Evolutionary conservation across 352 stramenopile genomes (phyloP), one percentile per base, ranked within the genome.

Genomic region (Pythium vanterpoolii): DNA sequence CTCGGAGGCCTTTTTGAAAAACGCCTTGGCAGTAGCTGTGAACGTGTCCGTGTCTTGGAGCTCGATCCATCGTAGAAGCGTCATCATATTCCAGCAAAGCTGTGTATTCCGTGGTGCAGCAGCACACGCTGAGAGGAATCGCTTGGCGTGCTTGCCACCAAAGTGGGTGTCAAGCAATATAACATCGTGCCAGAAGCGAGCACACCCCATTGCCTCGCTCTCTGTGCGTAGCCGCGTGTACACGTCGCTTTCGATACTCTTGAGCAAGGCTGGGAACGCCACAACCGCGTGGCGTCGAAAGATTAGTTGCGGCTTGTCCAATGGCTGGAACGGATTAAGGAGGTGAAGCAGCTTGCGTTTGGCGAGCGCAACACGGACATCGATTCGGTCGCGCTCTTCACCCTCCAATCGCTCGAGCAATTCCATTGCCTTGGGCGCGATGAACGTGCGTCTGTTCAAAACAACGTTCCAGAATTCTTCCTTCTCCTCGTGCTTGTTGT

Each of bases 391-490:
- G 3, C 77, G 69, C 23, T 86, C 56, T 14, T 78, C 72, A 5
- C 49, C 46, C 33, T 88, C 76, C 76, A 91, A 86, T 1, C 62
- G 72, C 44, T 91, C 76, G 14, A 91, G 74, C 13, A 73, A 19
- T 33, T 82, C 55, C 69, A 91, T 79, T 0, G 76, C 73, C 23
- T 79, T 82, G 18, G 82, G 82, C 1, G 72, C 64, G 4, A 69
- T 71, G 38, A 78, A 54, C 11, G 75, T 74, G n/a, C 77, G 69
- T 43, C 67, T 74, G 63, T 91, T 89, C 8, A 86, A 68, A 21
- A 91, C 82, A 8, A 91, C 77, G 43, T 91, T 89, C 82, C 82
- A 91, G 56, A 77, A 89, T 66, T 91, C 79, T 18, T 70, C 46
- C 36, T 74, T 72, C 38, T 86, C 45, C 45, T 74, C 66, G 4